Evolutionary conservation across 805 yeast species (phyloP).

Genomic region (Saturnispora serradocipensis): DNA sequence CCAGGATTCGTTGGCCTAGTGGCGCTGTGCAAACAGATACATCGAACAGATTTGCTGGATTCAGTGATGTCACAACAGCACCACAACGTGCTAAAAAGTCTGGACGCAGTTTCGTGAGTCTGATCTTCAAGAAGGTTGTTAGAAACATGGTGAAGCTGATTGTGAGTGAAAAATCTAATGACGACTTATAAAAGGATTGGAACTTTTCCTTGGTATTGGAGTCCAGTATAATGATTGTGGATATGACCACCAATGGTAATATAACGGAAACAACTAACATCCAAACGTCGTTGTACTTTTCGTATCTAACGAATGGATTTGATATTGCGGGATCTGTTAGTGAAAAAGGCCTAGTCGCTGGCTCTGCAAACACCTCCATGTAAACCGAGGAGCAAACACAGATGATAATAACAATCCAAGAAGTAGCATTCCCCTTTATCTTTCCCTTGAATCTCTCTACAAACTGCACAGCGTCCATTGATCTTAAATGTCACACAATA

Average conservation of each 20-base stretch:
- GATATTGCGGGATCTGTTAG: constrained; percentile 34
- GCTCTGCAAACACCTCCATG: constrained; percentile 24
- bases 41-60: constrained; percentile 25
- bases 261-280: constrained; percentile 29
- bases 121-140: constrained; percentile 67
- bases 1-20: constrained; percentile 23
- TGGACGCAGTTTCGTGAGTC: constrained; percentile 83
- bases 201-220: constrained; percentile 20
- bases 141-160: constrained; percentile 41
- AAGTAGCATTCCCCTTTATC: constrained; percentile 4
- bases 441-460: constrained; percentile 4
- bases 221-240: constrained; percentile 15
- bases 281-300: constrained; percentile 26
- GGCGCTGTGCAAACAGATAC: constrained; percentile 28
- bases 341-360: constrained; percentile 39
- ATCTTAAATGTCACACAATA: not conserved
- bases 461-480: constrained; percentile 3
- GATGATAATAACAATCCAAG: constrained; percentile 6
- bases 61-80: constrained; percentile 29
- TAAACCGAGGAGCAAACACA: constrained; percentile 5
- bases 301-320: constrained; percentile 38
- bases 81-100: constrained; percentile 80
- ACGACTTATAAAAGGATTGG: constrained; percentile 31
- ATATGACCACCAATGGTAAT: constrained; percentile 28
- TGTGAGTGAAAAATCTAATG: constrained; percentile 30